These are phyloP conservation scores for Cystofilobasidium ferigula DNA, from an alignment of 768 basidiomycete genomes.

Conservation along the genomic window DNA sequence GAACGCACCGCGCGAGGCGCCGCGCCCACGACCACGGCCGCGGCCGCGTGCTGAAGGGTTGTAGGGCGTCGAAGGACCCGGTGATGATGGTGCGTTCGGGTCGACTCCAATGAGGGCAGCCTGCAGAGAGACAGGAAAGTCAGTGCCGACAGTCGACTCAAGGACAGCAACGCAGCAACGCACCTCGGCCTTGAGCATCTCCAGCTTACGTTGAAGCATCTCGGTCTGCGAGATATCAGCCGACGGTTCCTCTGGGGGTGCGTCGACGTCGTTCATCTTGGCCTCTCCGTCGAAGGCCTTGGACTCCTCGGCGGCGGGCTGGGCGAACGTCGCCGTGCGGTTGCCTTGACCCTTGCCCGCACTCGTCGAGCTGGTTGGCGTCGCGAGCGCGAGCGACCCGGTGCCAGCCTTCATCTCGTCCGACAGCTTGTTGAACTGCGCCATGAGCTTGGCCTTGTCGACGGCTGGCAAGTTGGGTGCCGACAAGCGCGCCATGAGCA, in stretches of 20 bases:
- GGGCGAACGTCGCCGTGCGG: slow-evolving; percentile 34
- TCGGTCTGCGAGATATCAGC: slow-evolving; percentile 49
- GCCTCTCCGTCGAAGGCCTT: slow-evolving; percentile 18
- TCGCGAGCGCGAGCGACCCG: background rate
- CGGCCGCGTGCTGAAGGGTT: slow-evolving; percentile 49
- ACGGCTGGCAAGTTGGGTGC: slow-evolving; percentile 53
- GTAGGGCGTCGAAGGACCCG: slow-evolving; percentile 42
- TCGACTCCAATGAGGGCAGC: slow-evolving; percentile 38
- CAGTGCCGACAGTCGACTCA: background rate
- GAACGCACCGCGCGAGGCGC: slow-evolving; percentile 7
- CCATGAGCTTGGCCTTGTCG: slow-evolving; percentile 65
- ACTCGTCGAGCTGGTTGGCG: background rate
- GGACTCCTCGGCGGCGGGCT: slow-evolving; percentile 40
- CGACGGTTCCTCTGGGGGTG: slow-evolving; percentile 34
- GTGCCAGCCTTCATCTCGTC: slow-evolving; percentile 57
- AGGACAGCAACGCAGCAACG: background rate
- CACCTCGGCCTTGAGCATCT: slow-evolving; percentile 13
- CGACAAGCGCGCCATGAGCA: slow-evolving; percentile 59
- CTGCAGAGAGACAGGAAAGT: slow-evolving; percentile 18
- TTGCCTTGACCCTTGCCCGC: slow-evolving; percentile 28
- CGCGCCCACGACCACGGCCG: slow-evolving; percentile 17
- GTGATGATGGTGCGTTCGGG: slow-evolving; percentile 39
- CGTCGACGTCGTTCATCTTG: slow-evolving; percentile 31
- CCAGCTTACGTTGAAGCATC: slow-evolving; percentile 42
- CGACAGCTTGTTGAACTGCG: slow-evolving; percentile 58